These are phyloP conservation scores for Globisporangium carolinianum DNA, from an alignment of 352 stramenopile species.

Conservation along the genomic window DNA sequence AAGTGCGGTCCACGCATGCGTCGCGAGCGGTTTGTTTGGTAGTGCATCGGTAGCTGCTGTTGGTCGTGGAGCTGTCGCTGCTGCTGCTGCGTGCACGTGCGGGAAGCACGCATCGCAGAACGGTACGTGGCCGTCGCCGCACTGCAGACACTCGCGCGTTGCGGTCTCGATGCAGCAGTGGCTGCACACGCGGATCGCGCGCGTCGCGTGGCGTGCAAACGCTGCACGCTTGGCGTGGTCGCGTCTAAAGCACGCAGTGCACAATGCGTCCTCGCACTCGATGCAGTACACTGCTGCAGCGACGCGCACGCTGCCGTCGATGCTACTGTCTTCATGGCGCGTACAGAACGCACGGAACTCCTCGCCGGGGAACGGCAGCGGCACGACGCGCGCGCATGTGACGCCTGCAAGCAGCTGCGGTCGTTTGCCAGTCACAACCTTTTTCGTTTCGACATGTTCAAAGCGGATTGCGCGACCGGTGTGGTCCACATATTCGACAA, in stretches of 20 bases:
- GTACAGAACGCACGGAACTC: slow-evolving; percentile 61
- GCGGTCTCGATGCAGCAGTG: slow-evolving; percentile 51
- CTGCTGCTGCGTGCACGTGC: slow-evolving; percentile 28
- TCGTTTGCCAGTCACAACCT: slow-evolving; percentile 16
- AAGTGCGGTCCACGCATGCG: slow-evolving; percentile 35
- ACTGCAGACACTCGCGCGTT: slow-evolving; percentile 57
- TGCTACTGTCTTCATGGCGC: slow-evolving; percentile 45
- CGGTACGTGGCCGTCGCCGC: slow-evolving; percentile 51
- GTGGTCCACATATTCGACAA: slow-evolving; percentile 57
- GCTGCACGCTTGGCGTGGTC: slow-evolving; percentile 46
- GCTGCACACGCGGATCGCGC: slow-evolving; percentile 33
- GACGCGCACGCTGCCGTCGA: slow-evolving; percentile 9
- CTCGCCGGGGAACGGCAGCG: slow-evolving; percentile 60
- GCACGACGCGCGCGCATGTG: slow-evolving; percentile 35
- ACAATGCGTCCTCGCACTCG: slow-evolving; percentile 70
- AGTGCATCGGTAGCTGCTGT: neutral
- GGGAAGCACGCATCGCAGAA: slow-evolving; percentile 67
- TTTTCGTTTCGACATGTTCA: slow-evolving; percentile 31
- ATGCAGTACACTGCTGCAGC: slow-evolving; percentile 52
- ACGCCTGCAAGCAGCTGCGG: slow-evolving; percentile 45
- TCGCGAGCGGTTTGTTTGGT: neutral
- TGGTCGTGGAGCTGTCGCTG: neutral
- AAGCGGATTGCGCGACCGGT: slow-evolving; percentile 31
- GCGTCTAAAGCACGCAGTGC: slow-evolving; percentile 44
- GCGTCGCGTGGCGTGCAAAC: slow-evolving; percentile 34